Evolutionary conservation across 2,329 filamentous ascomycete species (phyloP), one percentile per base, ranked within the genome.

Genomic region (Aureobasidium melanogenum): DNA sequence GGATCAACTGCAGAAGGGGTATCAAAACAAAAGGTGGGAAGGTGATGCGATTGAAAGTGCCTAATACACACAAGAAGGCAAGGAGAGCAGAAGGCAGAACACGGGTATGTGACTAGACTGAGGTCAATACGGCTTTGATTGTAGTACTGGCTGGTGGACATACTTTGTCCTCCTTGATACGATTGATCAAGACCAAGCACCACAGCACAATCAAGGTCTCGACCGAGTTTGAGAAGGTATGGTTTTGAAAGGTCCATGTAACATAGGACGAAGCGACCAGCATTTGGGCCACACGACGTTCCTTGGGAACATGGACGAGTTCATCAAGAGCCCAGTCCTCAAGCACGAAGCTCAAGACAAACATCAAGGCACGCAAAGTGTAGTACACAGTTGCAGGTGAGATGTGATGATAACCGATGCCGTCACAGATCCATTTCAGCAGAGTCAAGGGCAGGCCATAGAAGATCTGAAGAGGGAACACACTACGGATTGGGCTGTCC

Each of bases 301-400:
- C 78, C 63, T 86, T 86, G 64, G 85, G 85, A 41, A 88, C 88
- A 64, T 86, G 85, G 60, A 97, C 86, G 65, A 97, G 81, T 74
- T 99, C 94, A 77, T 96, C 86, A 62, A 99, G 84, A 12, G 94
- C 94, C 93, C 94, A 97, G 77, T 99, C 94, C 76, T 97, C 91
- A 64, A 99, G 82, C 60, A 99, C 91, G 74, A 99, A 96, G 79
- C 92, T 97, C 72, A 96, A 80, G 57, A 91, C 78, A 76, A 97
- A 96, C 92, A 99, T 97, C 71, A 95, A 82, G 54, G 89, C 81
- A 61, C 94, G 85, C 69, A 97, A 78, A 4, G 88, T 87, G 84
- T 93, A 96, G 79, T 96, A 99, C 54, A 96, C 88, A 50, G 88
- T 83, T 65, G 88, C 84, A n/a, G 94, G 91, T 26, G 91, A 85